These are phyloP conservation scores for Magnolia kwangsiensis DNA, from an alignment of 164 flowering plant species.

Conservation along the genomic window DNA sequence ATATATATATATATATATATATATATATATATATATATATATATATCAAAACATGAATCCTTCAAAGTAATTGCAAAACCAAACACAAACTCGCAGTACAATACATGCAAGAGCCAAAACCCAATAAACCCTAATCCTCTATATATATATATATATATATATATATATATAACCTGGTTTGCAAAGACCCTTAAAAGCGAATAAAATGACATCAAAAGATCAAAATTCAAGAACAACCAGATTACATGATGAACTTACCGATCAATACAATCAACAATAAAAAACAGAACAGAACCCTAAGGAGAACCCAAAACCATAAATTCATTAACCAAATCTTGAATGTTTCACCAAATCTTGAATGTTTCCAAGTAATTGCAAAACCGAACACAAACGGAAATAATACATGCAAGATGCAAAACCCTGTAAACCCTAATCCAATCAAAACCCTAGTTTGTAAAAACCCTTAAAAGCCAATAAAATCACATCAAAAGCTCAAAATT, in stretches of 20 bases:
- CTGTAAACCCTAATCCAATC: background rate
- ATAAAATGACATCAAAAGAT: background rate
- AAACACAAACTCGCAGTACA: background rate
- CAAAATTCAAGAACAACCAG: background rate
- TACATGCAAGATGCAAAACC: background rate
- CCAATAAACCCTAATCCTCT: background rate
- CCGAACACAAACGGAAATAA: background rate
- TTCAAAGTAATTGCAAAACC: background rate
- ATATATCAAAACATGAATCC: too few relatives aligned
- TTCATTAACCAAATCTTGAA: background rate
- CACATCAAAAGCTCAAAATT: background rate
- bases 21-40: too few relatives aligned
- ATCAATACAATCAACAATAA: background rate
- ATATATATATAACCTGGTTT: background rate
- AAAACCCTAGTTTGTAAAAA: background rate
- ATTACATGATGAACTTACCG: background rate
- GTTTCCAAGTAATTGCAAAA: background rate
- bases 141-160: too few relatives aligned
- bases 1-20: too few relatives aligned
- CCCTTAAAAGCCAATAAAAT: background rate
- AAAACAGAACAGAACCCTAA: background rate
- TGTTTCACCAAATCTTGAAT: background rate
- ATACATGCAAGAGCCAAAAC: background rate
- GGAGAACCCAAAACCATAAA: background rate
- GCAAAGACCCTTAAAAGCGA: background rate